A percentile compares a stretch with the other conserved stretches of the same genome.
Evolutionary conservation across 83 land plant species (phyloP).

Genomic region (Diphasiastrum complanatum): DNA sequence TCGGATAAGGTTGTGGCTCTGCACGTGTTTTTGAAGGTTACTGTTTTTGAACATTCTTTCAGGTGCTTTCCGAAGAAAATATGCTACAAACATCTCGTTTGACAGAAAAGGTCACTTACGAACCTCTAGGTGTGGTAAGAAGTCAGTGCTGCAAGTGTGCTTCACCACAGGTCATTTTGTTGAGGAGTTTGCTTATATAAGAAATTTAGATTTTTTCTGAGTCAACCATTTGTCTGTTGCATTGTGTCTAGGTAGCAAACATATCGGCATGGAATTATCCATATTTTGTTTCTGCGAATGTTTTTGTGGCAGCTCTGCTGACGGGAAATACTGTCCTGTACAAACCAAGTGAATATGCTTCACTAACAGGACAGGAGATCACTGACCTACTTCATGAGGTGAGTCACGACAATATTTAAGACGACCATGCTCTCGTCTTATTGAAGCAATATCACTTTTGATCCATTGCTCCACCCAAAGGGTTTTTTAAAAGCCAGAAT

Average conservation of each 20-base stretch:
- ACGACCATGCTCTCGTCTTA: too few species aligned
- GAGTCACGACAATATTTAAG: too few species aligned
- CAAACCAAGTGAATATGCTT: constrained; percentile 32
- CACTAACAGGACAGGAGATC: constrained; percentile 27
- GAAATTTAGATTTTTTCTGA: not conserved
- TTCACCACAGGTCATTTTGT: too few species aligned
- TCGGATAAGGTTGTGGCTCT: not conserved
- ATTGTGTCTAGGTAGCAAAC: constrained; percentile 25
- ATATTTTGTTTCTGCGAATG: constrained; percentile 27
- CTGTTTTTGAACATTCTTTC: not conserved
- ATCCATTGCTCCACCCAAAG: too few species aligned
- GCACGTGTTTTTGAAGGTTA: not conserved
- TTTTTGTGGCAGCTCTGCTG: constrained; percentile 26
- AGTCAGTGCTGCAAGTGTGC: too few species aligned
- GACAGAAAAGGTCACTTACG: constrained; percentile 21
- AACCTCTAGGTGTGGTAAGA: constrained; percentile 5
- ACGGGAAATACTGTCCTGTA: constrained; percentile 28
- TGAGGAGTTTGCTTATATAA: too few species aligned
- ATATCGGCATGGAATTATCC: constrained; percentile 36
- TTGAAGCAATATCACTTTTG: too few species aligned
- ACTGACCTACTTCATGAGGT: constrained; percentile 18
- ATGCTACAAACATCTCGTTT: constrained; percentile 15
- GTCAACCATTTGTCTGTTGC: constrained; percentile 11
- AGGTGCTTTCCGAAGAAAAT: constrained; percentile 11
- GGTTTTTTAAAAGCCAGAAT: too few species aligned